phyloP scores from a whole-genome alignment of 306 rosid species.

The Carpinus fangiana region DNA sequence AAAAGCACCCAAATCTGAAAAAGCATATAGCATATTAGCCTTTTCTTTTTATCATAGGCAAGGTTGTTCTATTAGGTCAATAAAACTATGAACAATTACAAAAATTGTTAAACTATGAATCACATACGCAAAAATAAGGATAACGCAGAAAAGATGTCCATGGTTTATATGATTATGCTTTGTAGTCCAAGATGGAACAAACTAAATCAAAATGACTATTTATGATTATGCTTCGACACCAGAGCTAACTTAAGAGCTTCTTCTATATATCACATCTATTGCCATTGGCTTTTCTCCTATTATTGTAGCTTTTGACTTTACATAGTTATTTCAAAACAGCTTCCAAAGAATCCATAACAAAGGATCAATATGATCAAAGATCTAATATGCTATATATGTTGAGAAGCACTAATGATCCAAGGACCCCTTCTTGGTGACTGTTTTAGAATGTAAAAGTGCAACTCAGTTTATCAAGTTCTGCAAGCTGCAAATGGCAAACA shows the following conservation, averaged over 20 bases:
- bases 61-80: slow-evolving; percentile 1
- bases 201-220: not conserved
- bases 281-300: not conserved
- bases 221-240: slow-evolving; percentile 8
- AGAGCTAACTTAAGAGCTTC: slow-evolving; percentile 15
- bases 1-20: not conserved
- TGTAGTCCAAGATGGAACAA: slow-evolving; percentile 10
- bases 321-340: slow-evolving; percentile 1
- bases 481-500: slow-evolving; percentile 22
- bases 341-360: not conserved
- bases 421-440: slow-evolving; percentile 8
- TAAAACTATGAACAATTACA: slow-evolving; percentile 15
- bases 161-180: not conserved
- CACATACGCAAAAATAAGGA: slow-evolving; percentile 23
- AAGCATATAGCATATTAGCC: not conserved
- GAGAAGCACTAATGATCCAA: slow-evolving; percentile 21
- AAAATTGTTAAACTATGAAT: slow-evolving; percentile 10
- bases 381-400: slow-evolving; percentile 14
- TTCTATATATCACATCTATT: slow-evolving; percentile 4
- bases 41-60: not conserved
- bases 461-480: slow-evolving; percentile 20
- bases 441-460: slow-evolving; percentile 1
- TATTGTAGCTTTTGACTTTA: slow-evolving; percentile 8
- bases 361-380: slow-evolving; percentile 6
- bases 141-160: slow-evolving; percentile 10